Percentiles rank a stretch among this genome's conserved stretches.
Evolutionary conservation across 768 basidiomycete species (phyloP).

Genomic region (Mycena belliarum): DNA sequence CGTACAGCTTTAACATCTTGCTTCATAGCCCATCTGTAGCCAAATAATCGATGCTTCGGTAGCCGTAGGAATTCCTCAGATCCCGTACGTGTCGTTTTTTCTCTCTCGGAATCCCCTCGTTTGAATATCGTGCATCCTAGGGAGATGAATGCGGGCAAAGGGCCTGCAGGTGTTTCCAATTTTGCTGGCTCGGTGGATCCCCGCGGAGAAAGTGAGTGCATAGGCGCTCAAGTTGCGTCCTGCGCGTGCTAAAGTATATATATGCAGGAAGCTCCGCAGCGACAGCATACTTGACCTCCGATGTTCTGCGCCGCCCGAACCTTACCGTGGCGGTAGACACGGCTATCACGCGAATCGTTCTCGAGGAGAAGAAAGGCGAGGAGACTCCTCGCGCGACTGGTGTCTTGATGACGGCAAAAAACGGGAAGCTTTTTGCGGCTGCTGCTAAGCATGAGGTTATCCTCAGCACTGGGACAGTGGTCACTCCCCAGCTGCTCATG

Average conservation of each 20-base stretch:
- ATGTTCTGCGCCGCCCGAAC: slow-evolving; percentile 23
- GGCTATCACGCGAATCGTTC: slow-evolving; percentile 2
- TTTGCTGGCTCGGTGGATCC: slow-evolving; percentile 21
- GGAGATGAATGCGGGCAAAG: slow-evolving; percentile 38
- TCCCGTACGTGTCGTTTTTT: slow-evolving; percentile 1
- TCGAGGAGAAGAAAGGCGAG: neutral
- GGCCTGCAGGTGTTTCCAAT: slow-evolving; percentile 16
- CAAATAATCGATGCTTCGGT: slow-evolving; percentile 42
- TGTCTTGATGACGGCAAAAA: neutral
- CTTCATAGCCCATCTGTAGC: slow-evolving; percentile 16
- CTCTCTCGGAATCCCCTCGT: neutral
- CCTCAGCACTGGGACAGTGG: slow-evolving; percentile 31
- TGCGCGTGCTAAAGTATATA: too few species aligned
- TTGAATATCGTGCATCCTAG: slow-evolving; percentile 20
- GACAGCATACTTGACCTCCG: slow-evolving; percentile 25
- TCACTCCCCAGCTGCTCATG: slow-evolving; percentile 28
- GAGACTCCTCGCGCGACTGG: slow-evolving; percentile 4
- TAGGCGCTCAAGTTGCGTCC: too few species aligned
- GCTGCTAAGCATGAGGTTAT: slow-evolving; percentile 52
- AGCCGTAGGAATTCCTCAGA: slow-evolving; percentile 39
- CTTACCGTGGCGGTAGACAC: slow-evolving; percentile 24
- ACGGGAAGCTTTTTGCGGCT: slow-evolving; percentile 31
- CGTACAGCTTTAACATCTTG: neutral
- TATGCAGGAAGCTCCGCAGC: too few species aligned
- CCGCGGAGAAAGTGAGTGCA: slow-evolving; percentile 21